Percentiles rank a stretch among this genome's conserved stretches.
Evolutionary conservation across 1,284 basidiomycete genomes (phyloP).

Genomic region (Leucocoprinus gongylophorus): DNA sequence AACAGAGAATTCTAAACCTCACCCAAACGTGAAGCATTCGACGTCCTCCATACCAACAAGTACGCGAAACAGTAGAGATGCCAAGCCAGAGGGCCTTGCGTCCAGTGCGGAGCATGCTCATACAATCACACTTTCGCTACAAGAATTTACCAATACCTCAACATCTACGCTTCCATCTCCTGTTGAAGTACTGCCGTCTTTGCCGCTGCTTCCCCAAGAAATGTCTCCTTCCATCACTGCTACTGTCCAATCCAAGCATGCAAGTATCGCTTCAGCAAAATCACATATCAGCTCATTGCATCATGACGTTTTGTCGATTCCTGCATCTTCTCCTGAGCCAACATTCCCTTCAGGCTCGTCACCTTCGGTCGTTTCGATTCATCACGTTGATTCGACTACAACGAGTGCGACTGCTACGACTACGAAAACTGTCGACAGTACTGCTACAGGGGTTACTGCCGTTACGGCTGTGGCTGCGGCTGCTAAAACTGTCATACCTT

Average conservation of each 20-base stretch:
- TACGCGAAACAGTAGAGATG: neutral
- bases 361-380: neutral
- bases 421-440: neutral
- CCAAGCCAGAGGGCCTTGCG: neutral
- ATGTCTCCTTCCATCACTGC: neutral
- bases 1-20: neutral
- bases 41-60: neutral
- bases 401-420: neutral
- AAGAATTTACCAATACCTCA: neutral
- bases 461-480: neutral
- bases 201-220: neutral
- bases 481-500: neutral
- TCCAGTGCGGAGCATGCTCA: neutral
- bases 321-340: neutral
- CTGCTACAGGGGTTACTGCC: neutral
- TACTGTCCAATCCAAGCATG: constrained; percentile 2
- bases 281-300: constrained; percentile 11
- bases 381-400: neutral
- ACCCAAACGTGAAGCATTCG: neutral
- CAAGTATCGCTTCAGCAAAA: constrained; percentile 6
- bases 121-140: neutral
- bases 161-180: neutral
- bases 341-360: neutral
- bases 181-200: neutral
- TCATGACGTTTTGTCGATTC: constrained; percentile 14